Evolutionary conservation across 2,329 filamentous ascomycete species (phyloP), one percentile per base, ranked within the genome.

Genomic region (Penicillium sclerotiorum): DNA sequence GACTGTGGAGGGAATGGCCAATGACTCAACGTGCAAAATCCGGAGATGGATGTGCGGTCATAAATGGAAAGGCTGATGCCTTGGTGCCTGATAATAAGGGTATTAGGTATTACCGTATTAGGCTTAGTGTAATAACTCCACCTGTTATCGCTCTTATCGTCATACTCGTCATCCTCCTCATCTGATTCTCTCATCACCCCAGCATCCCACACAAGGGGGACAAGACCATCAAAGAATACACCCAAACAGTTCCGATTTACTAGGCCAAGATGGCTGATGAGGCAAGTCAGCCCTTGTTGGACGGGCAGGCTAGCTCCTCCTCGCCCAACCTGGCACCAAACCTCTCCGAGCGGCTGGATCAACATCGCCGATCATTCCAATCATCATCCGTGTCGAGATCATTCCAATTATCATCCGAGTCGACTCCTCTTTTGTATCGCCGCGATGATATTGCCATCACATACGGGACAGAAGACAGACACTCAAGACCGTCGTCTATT

Each of bases 371-470:
- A 46, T 58, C 68, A 15, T 73, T 68, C 40, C 62, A 68, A 47
- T 49, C 70, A 13, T 67, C 70, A 8, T 73, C 72, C 17, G 73
- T 75, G 60, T 73, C 72, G 11, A 73, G 45, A 46, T 58, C 68
- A 15, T 73, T 68, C 40, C 62, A 68, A 47, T 49, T 70, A 13
- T 67, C 70, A 8, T 73, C 72, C 17, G 73, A 76, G 60, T 73
- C 72, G 11, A 73, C 73, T 21, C 74, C 74, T 20, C 67, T 76
- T 13, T 61, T 76, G 13, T 60, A 63, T 23, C 67, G 61, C 47
- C 67, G 63, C 18, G 64, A 72, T 41, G 62, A 70, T 52, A 66
- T 68, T 15, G 41, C 62, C 15, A 42, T 56, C 22, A 53, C 52
- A 13, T 72, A 74, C 47, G 62, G 66, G 43, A 63, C 62, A n/a